These are phyloP conservation scores for Fraxinus platypoda DNA, from an alignment of 305 asterid genomes.

Conservation along the genomic window DNA sequence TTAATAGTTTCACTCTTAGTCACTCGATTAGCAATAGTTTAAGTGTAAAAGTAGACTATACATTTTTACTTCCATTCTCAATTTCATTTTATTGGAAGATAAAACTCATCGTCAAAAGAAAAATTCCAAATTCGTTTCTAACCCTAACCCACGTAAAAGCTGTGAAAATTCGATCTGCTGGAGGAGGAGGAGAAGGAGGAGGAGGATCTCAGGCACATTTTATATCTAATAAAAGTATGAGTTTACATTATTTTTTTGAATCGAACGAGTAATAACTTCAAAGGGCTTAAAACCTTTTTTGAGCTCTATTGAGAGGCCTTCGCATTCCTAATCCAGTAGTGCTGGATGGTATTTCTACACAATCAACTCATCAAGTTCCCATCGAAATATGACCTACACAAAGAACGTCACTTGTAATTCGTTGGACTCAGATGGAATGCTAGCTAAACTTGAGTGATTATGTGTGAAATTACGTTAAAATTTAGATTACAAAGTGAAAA, in stretches of 20 bases:
- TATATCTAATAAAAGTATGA: background rate
- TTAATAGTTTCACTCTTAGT: background rate
- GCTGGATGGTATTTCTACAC: too few species aligned
- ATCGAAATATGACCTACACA: background rate
- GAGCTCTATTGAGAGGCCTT: background rate
- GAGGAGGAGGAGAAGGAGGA: too few species aligned
- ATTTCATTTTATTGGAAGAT: background rate
- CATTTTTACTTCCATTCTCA: background rate
- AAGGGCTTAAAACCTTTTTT: background rate
- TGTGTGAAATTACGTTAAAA: background rate
- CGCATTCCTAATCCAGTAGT: background rate
- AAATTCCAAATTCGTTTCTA: background rate
- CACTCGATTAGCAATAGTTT: background rate
- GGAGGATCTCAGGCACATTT: background rate
- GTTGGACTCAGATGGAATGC: background rate
- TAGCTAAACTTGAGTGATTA: background rate
- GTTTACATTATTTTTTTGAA: too few species aligned
- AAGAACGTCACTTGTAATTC: background rate
- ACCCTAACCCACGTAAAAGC: background rate
- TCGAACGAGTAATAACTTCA: background rate
- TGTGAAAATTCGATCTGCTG: background rate
- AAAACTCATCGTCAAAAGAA: too few species aligned
- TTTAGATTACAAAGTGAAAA: background rate
- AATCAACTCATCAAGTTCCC: background rate
- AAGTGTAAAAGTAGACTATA: background rate